phyloP scores from a whole-genome alignment of 2,329 filamentous ascomycete species.

The Aspergillus uvarum region DNA sequence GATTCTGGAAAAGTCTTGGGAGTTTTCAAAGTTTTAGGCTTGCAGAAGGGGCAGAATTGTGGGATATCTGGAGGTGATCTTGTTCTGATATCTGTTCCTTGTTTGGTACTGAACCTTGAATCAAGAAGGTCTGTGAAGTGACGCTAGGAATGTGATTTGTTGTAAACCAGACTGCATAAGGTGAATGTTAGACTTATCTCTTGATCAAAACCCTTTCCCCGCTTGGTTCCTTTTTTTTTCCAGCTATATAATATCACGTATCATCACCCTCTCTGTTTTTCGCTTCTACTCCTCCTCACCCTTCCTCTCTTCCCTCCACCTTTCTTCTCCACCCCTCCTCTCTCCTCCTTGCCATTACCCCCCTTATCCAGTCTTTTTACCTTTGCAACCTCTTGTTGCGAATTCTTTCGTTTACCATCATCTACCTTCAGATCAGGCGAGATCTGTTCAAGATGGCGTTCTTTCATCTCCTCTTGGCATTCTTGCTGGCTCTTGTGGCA shows the following conservation, averaged over 20 bases:
- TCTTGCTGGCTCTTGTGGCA: neutral
- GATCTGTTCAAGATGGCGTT: neutral
- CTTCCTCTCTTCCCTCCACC: neutral
- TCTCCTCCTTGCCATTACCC: neutral
- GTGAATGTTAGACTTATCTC: too few species aligned
- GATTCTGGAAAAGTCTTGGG: neutral
- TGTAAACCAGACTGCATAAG: too few species aligned
- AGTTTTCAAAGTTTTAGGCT: too few species aligned
- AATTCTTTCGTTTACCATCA: neutral
- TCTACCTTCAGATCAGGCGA: neutral
- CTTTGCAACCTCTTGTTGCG: neutral
- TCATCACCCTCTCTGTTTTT: too few species aligned
- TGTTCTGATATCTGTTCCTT: too few species aligned
- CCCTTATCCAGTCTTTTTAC: neutral
- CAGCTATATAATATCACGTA: too few species aligned
- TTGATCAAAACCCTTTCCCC: neutral
- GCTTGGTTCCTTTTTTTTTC: neutral
- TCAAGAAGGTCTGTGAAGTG: too few species aligned
- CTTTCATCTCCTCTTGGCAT: neutral
- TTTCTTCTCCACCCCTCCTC: neutral
- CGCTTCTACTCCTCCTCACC: neutral
- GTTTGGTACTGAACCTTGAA: too few species aligned
- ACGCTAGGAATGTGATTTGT: too few species aligned
- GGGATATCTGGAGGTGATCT: too few species aligned
- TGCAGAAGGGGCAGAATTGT: neutral